Conservation (phyloP, 1,284 basidiomycete species). For the Pulveroboletus sp. region DNA sequence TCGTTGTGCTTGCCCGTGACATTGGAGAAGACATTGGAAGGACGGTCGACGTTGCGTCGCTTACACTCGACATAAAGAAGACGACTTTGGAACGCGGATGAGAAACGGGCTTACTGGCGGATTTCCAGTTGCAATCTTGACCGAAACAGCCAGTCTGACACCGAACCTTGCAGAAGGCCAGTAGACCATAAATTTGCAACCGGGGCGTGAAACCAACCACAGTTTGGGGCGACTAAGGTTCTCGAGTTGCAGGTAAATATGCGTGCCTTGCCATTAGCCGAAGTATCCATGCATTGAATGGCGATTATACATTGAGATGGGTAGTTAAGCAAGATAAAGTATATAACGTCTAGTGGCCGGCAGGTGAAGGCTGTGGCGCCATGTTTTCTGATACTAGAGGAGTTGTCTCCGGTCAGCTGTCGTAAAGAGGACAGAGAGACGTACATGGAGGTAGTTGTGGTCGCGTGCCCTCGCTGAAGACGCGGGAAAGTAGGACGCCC, state of each 20-base stretch:
- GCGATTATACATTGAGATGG: conserved; percentile 42
- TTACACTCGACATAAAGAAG: conserved; percentile 17
- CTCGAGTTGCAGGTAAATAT: conserved; percentile 1
- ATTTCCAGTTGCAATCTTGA: conserved; percentile 15
- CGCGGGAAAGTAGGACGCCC: conserved; percentile 81
- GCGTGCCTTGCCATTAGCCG: conserved; percentile 30
- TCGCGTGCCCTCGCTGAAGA: conserved; percentile 81
- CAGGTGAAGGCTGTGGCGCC: conserved; percentile 28
- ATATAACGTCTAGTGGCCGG: conserved; percentile 34
- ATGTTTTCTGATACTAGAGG: conserved; percentile 36
- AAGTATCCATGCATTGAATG: conserved; percentile 39
- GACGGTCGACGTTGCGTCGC: conserved; percentile 16
- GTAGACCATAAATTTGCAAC: neutral
- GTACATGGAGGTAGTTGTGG: conserved; percentile 56
- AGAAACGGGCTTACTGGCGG: conserved; percentile 5
- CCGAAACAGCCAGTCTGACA: conserved; percentile 11
- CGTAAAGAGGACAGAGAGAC: conserved; percentile 5
- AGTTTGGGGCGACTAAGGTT: neutral
- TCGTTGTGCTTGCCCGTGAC: conserved; percentile 7
- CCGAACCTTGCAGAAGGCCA: conserved; percentile 5
- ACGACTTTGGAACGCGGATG: no score
- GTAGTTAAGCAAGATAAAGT: conserved; percentile 34
- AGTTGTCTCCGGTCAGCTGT: neutral
- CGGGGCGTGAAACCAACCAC: neutral
- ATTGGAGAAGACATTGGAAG: conserved; percentile 17